Conservation (phyloP, 345 rosid species). For the Chamaenerion angustifolium region DNA sequence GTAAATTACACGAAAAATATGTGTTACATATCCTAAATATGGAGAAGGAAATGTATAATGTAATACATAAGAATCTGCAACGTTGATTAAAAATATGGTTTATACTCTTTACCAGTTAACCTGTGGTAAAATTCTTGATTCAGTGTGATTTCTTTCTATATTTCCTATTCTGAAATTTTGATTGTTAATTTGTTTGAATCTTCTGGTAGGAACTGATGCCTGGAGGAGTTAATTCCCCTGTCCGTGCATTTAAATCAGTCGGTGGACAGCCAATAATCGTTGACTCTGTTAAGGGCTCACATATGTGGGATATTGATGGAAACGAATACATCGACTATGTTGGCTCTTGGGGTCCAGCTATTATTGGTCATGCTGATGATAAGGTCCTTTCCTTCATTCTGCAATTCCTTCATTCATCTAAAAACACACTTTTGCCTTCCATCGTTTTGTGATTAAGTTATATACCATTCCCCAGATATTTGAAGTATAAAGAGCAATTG, state of each 20-base stretch:
- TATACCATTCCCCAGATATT: no score
- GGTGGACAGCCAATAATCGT: conserved; percentile 86
- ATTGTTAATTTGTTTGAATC: not conserved
- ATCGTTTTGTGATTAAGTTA: no score
- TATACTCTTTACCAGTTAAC: no score
- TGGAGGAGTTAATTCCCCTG: conserved; percentile 94
- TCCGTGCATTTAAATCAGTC: conserved; percentile 91
- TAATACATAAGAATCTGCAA: no score
- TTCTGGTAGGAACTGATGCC: conserved; percentile 73
- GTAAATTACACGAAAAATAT: no score
- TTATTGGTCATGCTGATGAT: conserved; percentile 94
- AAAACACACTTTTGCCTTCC: no score
- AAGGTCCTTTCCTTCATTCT: conserved; percentile 26
- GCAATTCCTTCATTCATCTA: not conserved
- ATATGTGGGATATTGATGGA: conserved; percentile 93
- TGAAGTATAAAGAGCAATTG: no score
- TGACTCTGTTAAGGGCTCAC: conserved; percentile 88
- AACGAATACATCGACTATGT: conserved; percentile 90
- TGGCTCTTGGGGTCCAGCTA: conserved; percentile 98
- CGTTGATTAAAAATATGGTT: no score
- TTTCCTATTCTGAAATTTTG: not conserved
- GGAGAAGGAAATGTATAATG: no score
- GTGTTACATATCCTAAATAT: no score
- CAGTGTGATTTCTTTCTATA: no score
- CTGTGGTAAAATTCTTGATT: no score